A percentile compares a stretch with the other conserved stretches of the same genome.
Evolutionary conservation across 352 stramenopile species (phyloP).

Genomic region (Phytophthora megakarya): DNA sequence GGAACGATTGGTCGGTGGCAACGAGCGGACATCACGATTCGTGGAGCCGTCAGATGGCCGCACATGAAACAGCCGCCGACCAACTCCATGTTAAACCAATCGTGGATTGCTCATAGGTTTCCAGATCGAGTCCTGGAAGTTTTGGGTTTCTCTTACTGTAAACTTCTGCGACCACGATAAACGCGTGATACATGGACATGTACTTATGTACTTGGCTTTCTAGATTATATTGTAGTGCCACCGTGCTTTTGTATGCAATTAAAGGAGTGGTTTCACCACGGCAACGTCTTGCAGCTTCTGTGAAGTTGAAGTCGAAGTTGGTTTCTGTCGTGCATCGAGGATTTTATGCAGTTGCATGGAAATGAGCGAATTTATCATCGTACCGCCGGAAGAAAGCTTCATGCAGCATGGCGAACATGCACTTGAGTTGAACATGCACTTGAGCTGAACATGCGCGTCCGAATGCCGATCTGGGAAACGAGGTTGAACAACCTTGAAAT

Average conservation of each 20-base stretch:
- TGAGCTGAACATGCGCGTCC: too few relatives aligned
- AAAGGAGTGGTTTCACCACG: too few relatives aligned
- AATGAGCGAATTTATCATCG: conserved; percentile 1
- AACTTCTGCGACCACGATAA: background rate
- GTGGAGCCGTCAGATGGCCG: conserved; percentile 15
- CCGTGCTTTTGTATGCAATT: too few relatives aligned
- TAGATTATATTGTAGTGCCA: conserved; percentile 15
- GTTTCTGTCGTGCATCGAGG: too few relatives aligned
- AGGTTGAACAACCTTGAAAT: background rate
- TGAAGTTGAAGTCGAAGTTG: too few relatives aligned
- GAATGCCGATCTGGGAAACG: too few relatives aligned
- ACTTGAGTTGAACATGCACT: background rate
- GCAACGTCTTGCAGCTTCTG: too few relatives aligned
- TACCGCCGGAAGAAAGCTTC: conserved; percentile 14
- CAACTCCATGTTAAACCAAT: conserved; percentile 22
- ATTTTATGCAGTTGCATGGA: conserved; percentile 17
- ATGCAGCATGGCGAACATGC: background rate
- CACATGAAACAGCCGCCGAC: conserved; percentile 16
- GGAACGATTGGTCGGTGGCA: conserved; percentile 30
- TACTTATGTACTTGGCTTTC: too few relatives aligned
- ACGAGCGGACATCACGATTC: conserved; percentile 8
- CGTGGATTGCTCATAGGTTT: conserved; percentile 17
- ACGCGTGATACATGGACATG: background rate
- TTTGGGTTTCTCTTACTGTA: background rate
- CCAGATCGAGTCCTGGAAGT: conserved; percentile 2